Percentiles rank a stretch among this genome's conserved stretches.
Conservation (phyloP, 805 yeast genomes). For the Starmerella etchellsii region DNA sequence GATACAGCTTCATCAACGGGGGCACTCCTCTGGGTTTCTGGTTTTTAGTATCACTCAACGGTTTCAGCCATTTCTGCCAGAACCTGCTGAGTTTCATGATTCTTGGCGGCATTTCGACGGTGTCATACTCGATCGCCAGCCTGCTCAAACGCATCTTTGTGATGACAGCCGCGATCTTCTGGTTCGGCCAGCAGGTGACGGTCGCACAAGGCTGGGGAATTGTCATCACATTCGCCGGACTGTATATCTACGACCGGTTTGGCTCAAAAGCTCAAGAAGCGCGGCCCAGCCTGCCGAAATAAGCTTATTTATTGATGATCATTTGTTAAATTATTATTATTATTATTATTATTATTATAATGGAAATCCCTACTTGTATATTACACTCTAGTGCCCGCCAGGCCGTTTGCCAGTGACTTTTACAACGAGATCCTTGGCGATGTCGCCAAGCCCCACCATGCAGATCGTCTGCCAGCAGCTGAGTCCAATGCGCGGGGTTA, state of each 20-base stretch:
- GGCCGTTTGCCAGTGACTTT: constrained; percentile 49
- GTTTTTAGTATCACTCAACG: constrained; percentile 45
- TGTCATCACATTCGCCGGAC: constrained; percentile 30
- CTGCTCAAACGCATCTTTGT: constrained; percentile 81
- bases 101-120: constrained; percentile 68
- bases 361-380: too few species aligned
- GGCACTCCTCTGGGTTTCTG: constrained; percentile 32
- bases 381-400: constrained; percentile 23
- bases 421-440: constrained; percentile 62
- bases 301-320: too few species aligned
- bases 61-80: constrained; percentile 66
- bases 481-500: constrained; percentile 89
- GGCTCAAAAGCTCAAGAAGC: constrained; percentile 22
- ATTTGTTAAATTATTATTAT: too few species aligned
- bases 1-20: constrained; percentile 14
- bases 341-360: too few species aligned
- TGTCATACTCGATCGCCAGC: constrained; percentile 75
- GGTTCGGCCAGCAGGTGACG: constrained; percentile 37
- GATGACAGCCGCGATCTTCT: constrained; percentile 62
- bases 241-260: constrained; percentile 32
- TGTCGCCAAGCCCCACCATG: constrained; percentile 97
- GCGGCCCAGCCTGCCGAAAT: too few species aligned
- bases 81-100: constrained; percentile 71
- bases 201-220: constrained; percentile 32
- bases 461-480: constrained; percentile 98